Conservation (phyloP, 371 early-diverging fungal genomes). For the Paraphysoderma sedebokerense region DNA sequence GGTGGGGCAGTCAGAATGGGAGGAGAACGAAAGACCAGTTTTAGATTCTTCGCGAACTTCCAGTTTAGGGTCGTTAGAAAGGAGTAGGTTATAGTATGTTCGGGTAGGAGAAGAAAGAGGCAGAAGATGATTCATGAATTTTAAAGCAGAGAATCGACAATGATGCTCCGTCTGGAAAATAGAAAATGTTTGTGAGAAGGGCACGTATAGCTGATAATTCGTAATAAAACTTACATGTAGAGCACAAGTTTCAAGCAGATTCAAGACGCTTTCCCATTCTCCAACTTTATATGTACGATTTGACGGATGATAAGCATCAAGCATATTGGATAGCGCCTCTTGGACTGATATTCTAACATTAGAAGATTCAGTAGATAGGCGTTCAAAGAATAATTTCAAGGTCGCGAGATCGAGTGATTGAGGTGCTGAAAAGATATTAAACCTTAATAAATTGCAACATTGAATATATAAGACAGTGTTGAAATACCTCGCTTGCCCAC, state of each 20-base stretch:
- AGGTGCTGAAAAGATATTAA: constrained; percentile 28
- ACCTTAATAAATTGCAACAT: neutral
- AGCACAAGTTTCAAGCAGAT: too few species aligned
- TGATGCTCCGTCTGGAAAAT: constrained; percentile 25
- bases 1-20: too few species aligned
- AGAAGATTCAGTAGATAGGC: constrained; percentile 37
- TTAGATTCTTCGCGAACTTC: constrained; percentile 57
- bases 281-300: too few species aligned
- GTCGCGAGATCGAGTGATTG: constrained; percentile 41
- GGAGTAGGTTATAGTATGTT: constrained; percentile 57
- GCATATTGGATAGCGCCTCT: constrained; percentile 62
- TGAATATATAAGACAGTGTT: neutral
- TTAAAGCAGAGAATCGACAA: constrained; percentile 42
- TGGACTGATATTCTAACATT: constrained; percentile 58
- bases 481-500: constrained; percentile 49
- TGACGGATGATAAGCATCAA: constrained; percentile 58
- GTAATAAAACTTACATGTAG: too few species aligned
- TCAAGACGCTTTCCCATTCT: too few species aligned
- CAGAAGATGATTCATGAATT: constrained; percentile 56
- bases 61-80: constrained; percentile 42
- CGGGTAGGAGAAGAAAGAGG: constrained; percentile 51
- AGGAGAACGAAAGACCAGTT: too few species aligned
- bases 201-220: constrained; percentile 6
- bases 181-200: neutral
- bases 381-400: constrained; percentile 44